These are phyloP conservation scores for Discostella pseudostelligera DNA, from an alignment of 108 stramenopile species.

Conservation along the genomic window DNA sequence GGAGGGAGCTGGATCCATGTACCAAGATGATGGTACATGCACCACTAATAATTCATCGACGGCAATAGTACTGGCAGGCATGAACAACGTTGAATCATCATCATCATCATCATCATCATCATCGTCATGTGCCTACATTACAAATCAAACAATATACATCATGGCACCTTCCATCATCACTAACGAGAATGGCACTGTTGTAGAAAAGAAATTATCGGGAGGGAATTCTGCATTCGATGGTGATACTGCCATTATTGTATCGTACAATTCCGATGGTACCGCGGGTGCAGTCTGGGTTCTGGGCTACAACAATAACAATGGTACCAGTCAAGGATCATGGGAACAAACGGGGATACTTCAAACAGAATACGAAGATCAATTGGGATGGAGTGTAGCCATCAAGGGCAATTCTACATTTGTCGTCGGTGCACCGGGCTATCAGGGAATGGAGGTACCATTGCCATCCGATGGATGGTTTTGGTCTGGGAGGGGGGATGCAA, in stretches of 20 bases:
- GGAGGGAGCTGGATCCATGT: no score
- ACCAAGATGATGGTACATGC: no score
- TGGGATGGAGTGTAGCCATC: slow-evolving; percentile 1
- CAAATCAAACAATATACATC: not conserved
- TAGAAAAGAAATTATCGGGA: slow-evolving; percentile 1
- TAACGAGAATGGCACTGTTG: not conserved
- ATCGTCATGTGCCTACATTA: not conserved
- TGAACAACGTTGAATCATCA: not conserved
- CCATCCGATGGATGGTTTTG: not conserved
- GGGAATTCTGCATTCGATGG: not conserved
- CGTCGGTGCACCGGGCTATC: slow-evolving; percentile 1
- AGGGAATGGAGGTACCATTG: not conserved
- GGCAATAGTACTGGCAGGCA: no score
- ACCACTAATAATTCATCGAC: no score
- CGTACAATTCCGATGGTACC: not conserved
- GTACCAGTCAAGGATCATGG: not conserved
- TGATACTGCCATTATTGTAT: not conserved
- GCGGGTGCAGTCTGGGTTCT: not conserved
- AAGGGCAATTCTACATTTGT: not conserved
- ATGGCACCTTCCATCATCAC: not conserved
- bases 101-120: not conserved
- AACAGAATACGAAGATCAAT: not conserved
- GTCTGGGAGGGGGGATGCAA: not conserved
- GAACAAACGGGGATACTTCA: not conserved
- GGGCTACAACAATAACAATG: not conserved